Evolutionary conservation across 768 basidiomycete genomes (phyloP).

Genomic region (Phaeolepiota aurea): DNA sequence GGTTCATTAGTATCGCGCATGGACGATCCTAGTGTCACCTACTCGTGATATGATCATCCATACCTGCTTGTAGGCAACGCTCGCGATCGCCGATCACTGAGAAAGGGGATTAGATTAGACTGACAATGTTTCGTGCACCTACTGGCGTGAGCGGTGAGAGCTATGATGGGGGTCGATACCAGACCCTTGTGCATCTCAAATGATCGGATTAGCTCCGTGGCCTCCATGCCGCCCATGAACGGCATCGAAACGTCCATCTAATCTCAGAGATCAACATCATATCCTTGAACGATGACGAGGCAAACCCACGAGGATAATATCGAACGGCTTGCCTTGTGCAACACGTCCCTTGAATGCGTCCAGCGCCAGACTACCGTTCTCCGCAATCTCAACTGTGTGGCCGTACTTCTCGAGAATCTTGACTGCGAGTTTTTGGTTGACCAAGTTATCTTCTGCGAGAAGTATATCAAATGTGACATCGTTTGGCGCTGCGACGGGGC

Average conservation of each 20-base stretch:
- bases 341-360: conserved; percentile 84
- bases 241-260: conserved; percentile 99
- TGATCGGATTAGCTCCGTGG: conserved; percentile 84
- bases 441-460: conserved; percentile 93
- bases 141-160: conserved; percentile 96
- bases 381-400: conserved; percentile 92
- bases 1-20: background rate
- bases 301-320: conserved; percentile 78
- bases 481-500: conserved; percentile 77
- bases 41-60: conserved; percentile 82
- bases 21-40: conserved; percentile 15
- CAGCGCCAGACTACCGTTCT: conserved; percentile 91
- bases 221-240: conserved; percentile 98
- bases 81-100: conserved; percentile 76
- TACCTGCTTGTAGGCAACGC: conserved; percentile 40
- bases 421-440: conserved; percentile 93
- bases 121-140: conserved; percentile 22
- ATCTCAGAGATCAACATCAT: no score
- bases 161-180: conserved; percentile 83
- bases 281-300: no score
- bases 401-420: conserved; percentile 96
- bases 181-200: conserved; percentile 72
- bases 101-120: conserved; percentile 3
- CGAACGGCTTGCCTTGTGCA: conserved; percentile 66
- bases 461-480: conserved; percentile 88